Evolutionary conservation across 139 green algal species (phyloP).

Genomic region (Auxenochlorella pyrenoidosa): DNA sequence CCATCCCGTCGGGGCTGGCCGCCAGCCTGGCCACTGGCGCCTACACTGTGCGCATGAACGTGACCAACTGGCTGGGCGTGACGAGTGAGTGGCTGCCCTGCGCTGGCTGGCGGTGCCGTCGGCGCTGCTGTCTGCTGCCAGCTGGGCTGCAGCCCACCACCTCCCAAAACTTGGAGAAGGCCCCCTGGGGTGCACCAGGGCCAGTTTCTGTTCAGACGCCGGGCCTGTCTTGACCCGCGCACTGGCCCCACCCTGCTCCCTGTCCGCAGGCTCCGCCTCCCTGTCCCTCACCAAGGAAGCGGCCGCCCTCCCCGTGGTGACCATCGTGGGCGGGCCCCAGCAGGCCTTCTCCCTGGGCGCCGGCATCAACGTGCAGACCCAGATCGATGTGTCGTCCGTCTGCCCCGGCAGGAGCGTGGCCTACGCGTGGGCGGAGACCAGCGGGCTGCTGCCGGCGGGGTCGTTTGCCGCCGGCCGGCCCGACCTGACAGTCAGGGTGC

Average conservation of each 20-base stretch:
- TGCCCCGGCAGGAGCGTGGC: slow-evolving; percentile 2
- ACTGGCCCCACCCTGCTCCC: too few relatives aligned
- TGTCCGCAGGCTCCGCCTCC: not conserved
- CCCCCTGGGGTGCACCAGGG: too few relatives aligned
- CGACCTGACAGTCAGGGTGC: not conserved
- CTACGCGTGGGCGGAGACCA: slow-evolving; percentile 6
- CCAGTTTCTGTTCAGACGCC: too few relatives aligned
- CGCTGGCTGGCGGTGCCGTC: too few relatives aligned
- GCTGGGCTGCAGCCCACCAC: too few relatives aligned
- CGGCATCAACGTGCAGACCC: not conserved
- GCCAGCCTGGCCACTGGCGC: not conserved
- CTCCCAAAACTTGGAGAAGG: not conserved
- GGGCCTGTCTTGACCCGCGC: too few relatives aligned
- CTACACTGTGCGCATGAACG: not conserved
- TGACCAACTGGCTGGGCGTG: slow-evolving; percentile 8
- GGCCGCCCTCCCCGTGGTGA: not conserved
- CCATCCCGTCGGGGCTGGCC: not conserved
- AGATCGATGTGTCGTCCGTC: not conserved
- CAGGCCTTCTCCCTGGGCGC: not conserved
- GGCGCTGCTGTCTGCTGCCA: too few relatives aligned
- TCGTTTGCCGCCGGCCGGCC: not conserved
- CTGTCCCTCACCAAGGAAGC: not conserved
- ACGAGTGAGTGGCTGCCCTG: not conserved
- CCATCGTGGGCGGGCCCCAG: not conserved
- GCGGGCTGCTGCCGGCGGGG: not conserved